These are phyloP conservation scores for Phytophthora cajani DNA, from an alignment of 352 stramenopile species.

Conservation along the genomic window DNA sequence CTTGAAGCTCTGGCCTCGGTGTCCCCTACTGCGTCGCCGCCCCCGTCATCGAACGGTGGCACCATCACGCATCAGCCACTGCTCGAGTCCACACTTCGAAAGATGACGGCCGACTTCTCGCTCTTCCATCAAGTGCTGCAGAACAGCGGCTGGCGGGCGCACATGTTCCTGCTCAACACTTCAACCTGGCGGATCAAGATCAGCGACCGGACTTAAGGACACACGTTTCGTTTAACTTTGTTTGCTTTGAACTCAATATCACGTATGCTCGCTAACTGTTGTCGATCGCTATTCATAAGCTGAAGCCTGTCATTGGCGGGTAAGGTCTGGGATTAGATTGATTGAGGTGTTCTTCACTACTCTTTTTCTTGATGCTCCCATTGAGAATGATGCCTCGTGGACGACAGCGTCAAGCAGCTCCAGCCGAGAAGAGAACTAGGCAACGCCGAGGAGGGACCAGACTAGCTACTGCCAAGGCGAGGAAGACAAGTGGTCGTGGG, in stretches of 20 bases:
- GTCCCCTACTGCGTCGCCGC: conserved; percentile 14
- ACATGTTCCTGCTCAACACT: conserved; percentile 79
- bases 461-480: background rate
- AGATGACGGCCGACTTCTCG: conserved; percentile 64
- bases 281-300: background rate
- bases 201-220: conserved; percentile 42
- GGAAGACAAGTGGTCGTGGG: background rate
- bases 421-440: background rate
- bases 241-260: conserved; percentile 8
- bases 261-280: background rate
- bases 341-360: background rate
- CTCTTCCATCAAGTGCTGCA: conserved; percentile 72
- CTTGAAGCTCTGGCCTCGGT: conserved; percentile 45
- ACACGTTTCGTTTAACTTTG: background rate
- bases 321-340: background rate
- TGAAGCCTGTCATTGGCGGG: background rate
- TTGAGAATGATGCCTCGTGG: conserved; percentile 1
- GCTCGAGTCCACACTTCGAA: conserved; percentile 53
- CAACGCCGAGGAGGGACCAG: background rate
- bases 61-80: conserved; percentile 35
- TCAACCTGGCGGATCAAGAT: conserved; percentile 72
- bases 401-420: background rate
- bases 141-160: conserved; percentile 68
- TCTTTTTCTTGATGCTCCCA: background rate
- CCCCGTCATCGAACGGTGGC: conserved; percentile 23